These are phyloP conservation scores for Backusella sp. DNA, from an alignment of 192 early-diverging fungal species.

Conservation along the genomic window DNA sequence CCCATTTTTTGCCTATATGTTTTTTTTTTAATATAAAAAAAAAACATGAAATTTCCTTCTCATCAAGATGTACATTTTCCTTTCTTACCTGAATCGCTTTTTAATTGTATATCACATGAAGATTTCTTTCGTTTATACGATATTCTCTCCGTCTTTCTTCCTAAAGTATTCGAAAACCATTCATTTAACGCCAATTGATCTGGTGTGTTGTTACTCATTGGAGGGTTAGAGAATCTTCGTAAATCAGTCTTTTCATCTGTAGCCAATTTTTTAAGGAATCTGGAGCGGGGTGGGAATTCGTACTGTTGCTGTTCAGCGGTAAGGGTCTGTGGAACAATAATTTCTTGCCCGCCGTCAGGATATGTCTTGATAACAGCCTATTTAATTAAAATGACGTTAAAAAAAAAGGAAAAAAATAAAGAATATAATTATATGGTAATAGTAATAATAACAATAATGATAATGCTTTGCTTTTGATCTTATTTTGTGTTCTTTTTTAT, in stretches of 20 bases:
- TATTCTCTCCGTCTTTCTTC: background rate
- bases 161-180: slow-evolving; percentile 26
- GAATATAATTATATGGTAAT: background rate
- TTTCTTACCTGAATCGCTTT: slow-evolving; percentile 18
- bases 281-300: slow-evolving; percentile 32
- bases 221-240: background rate
- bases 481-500: background rate
- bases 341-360: slow-evolving; percentile 29
- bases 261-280: slow-evolving; percentile 24
- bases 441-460: background rate
- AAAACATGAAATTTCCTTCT: background rate
- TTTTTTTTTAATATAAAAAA: background rate
- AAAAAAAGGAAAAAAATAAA: background rate
- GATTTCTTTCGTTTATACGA: background rate
- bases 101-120: slow-evolving; percentile 14
- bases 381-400: background rate
- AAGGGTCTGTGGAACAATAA: slow-evolving; percentile 27
- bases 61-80: background rate
- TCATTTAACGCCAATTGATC: slow-evolving; percentile 26
- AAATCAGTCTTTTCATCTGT: background rate
- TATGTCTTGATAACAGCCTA: slow-evolving; percentile 30
- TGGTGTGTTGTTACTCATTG: background rate
- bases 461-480: background rate
- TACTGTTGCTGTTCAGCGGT: slow-evolving; percentile 31
- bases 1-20: slow-evolving; percentile 1